Conservation (phyloP, 2,329 filamentous ascomycete genomes). For the Lojkania enalia region DNA sequence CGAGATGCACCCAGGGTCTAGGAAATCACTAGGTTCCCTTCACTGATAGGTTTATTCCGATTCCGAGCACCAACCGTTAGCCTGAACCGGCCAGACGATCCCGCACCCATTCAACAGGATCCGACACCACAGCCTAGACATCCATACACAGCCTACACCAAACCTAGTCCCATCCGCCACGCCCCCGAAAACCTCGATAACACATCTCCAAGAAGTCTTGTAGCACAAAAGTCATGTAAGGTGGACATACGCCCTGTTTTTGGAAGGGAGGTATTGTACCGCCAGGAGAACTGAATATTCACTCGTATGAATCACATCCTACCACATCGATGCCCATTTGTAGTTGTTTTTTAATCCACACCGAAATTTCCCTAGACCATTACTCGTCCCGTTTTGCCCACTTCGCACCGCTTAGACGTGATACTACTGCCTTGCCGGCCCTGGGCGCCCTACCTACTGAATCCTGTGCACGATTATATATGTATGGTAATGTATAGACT, state of each 20-base stretch:
- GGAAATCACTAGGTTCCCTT: too few species aligned
- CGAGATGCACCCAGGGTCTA: too few species aligned
- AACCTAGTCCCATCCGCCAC: constrained; percentile 1
- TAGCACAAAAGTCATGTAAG: constrained; percentile 28
- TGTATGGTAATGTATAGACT: too few species aligned
- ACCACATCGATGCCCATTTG: neutral
- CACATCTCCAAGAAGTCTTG: constrained; percentile 25
- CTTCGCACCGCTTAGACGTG: too few species aligned
- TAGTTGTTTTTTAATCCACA: too few species aligned
- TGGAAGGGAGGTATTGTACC: neutral
- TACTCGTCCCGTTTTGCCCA: too few species aligned
- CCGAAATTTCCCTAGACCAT: too few species aligned
- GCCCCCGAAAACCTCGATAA: constrained; percentile 6
- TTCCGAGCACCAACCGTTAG: neutral
- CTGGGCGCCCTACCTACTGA: too few species aligned
- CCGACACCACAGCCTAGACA: constrained; percentile 2
- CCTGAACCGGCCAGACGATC: too few species aligned
- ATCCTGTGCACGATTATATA: too few species aligned
- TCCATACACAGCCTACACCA: constrained; percentile 7
- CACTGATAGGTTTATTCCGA: neutral
- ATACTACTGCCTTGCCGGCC: too few species aligned
- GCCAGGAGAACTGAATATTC: neutral
- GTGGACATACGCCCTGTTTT: neutral
- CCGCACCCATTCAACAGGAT: neutral
- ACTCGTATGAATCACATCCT: neutral